phyloP scores from a whole-genome alignment of 805 yeast genomes.

The Kodamaea leandrae region DNA sequence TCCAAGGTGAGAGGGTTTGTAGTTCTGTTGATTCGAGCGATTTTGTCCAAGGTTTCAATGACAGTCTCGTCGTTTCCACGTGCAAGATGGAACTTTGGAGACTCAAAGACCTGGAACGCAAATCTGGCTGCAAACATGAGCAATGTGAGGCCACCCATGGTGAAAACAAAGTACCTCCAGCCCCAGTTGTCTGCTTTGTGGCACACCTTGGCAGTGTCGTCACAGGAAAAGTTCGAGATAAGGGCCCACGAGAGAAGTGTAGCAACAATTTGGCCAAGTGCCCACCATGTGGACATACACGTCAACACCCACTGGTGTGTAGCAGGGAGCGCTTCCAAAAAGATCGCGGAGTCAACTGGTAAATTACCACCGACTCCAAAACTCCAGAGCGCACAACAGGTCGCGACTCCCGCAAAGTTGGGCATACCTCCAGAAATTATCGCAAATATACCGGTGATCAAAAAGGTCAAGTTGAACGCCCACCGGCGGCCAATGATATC shows the following conservation, averaged over 20 bases:
- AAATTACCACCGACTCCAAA: slow-evolving; percentile 28
- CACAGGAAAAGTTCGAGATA: slow-evolving; percentile 49
- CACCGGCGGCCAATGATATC: slow-evolving; percentile 26
- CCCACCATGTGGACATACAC: slow-evolving; percentile 44
- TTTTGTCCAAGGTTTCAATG: slow-evolving; percentile 37
- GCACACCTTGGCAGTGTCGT: slow-evolving; percentile 30
- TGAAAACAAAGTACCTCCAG: slow-evolving; percentile 57
- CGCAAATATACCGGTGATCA: slow-evolving; percentile 24
- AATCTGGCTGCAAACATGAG: slow-evolving; percentile 34
- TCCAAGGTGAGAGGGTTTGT: slow-evolving; percentile 43
- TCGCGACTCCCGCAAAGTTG: slow-evolving; percentile 21
- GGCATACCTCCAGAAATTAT: slow-evolving; percentile 23
- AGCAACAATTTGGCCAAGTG: slow-evolving; percentile 57
- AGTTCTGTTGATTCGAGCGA: slow-evolving; percentile 47
- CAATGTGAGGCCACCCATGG: slow-evolving; percentile 48
- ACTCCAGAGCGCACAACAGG: slow-evolving; percentile 24
- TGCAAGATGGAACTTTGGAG: slow-evolving; percentile 55
- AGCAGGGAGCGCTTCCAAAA: slow-evolving; percentile 24
- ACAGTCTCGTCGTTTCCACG: slow-evolving; percentile 53
- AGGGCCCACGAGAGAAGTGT: slow-evolving; percentile 56
- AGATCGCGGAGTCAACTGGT: slow-evolving; percentile 26
- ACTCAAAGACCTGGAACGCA: slow-evolving; percentile 45
- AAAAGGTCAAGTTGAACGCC: slow-evolving; percentile 26
- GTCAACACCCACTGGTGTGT: slow-evolving; percentile 25
- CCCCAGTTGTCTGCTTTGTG: slow-evolving; percentile 50